Percentiles rank a stretch among this genome's conserved stretches.
phyloP scores from a whole-genome alignment of 176 grass and related monocot species.

The Melocanna baccifera region DNA sequence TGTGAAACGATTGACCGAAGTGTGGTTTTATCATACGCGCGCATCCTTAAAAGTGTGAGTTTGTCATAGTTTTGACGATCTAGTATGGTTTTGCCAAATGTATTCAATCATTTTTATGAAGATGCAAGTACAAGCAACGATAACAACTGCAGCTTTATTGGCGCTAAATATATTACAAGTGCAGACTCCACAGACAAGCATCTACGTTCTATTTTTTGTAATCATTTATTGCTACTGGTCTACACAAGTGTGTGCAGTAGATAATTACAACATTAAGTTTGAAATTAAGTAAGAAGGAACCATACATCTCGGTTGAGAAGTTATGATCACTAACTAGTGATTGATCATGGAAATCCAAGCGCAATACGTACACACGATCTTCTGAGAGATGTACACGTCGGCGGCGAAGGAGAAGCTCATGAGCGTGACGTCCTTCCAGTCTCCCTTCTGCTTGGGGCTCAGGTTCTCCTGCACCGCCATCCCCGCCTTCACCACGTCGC shows the following conservation, averaged over 20 bases:
- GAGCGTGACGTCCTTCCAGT: constrained; percentile 76
- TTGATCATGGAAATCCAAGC: constrained; percentile 68
- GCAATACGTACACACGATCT: constrained; percentile 71
- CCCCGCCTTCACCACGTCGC: constrained; percentile 40
- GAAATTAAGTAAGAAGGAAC: not conserved
- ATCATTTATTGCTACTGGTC: not conserved
- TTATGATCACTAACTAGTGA: constrained; percentile 20
- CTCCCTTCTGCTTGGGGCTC: constrained; percentile 64
- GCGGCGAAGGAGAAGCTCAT: constrained; percentile 87
- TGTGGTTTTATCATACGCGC: too few species aligned
- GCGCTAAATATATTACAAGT: constrained; percentile 10
- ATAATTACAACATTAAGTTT: constrained; percentile 3
- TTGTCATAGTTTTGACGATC: too few species aligned
- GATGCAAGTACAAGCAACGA: not conserved
- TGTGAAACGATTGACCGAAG: too few species aligned
- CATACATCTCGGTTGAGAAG: not conserved
- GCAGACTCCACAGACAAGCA: not conserved
- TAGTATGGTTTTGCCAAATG: too few species aligned
- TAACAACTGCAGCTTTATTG: not conserved
- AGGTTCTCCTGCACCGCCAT: constrained; percentile 46
- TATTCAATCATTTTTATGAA: too few species aligned
- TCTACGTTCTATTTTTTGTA: not conserved
- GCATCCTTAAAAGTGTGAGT: too few species aligned
- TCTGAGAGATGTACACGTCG: constrained; percentile 85
- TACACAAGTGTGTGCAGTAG: not conserved